Evolutionary conservation across 164 flowering plant genomes (phyloP).

Genomic region (Magnolia officinalis): DNA sequence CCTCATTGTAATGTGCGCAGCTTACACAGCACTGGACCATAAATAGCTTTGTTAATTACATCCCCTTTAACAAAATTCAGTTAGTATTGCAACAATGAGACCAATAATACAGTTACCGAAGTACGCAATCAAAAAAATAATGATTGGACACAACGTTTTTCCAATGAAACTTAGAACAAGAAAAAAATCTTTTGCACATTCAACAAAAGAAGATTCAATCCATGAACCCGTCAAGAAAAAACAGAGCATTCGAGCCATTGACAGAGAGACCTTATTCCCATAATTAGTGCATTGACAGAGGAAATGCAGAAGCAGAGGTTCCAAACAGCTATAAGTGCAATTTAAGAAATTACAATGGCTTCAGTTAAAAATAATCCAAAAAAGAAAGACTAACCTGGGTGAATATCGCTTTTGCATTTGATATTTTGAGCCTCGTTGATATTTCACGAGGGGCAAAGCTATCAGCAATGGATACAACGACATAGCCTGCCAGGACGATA

Average conservation of each 20-base stretch:
- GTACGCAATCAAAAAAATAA: too few relatives aligned
- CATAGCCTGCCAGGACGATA: slow-evolving; percentile 77
- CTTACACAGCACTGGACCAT: too few relatives aligned
- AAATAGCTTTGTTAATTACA: too few relatives aligned
- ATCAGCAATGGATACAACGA: slow-evolving; percentile 97
- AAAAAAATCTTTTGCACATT: too few relatives aligned
- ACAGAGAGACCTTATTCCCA: not conserved
- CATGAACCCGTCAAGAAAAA: not conserved
- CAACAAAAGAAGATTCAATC: too few relatives aligned
- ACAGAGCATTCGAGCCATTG: not conserved
- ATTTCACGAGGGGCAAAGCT: slow-evolving; percentile 88
- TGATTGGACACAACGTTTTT: too few relatives aligned
- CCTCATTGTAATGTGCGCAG: too few relatives aligned
- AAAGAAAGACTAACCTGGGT: slow-evolving; percentile 59
- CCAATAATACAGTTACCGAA: too few relatives aligned
- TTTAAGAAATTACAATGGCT: not conserved
- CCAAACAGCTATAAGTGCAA: not conserved
- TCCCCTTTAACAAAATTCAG: too few relatives aligned
- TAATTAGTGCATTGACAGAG: not conserved
- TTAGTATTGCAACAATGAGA: too few relatives aligned
- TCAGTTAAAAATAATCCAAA: not conserved
- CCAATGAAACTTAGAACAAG: too few relatives aligned
- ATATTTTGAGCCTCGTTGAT: slow-evolving; percentile 65
- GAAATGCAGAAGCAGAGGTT: not conserved
- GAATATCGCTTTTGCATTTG: slow-evolving; percentile 82